These are phyloP conservation scores for Aegilops bicornis DNA, from an alignment of 176 grass and related monocot genomes.

Conservation along the genomic window DNA sequence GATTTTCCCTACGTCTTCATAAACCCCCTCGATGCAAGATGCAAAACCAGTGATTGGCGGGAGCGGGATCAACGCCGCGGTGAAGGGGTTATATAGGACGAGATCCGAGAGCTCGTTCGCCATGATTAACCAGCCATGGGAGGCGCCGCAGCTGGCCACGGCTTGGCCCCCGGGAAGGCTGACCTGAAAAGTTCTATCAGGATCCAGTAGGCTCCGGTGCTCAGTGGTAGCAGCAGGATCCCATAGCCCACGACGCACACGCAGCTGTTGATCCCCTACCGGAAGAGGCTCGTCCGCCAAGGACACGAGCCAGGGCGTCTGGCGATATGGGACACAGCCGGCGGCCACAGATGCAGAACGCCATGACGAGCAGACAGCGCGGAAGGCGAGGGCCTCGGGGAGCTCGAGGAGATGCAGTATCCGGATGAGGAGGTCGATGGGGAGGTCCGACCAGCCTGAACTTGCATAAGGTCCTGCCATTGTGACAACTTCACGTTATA, in stretches of 20 bases:
- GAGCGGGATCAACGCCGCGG: background rate
- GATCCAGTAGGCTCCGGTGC: background rate
- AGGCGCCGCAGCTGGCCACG: background rate
- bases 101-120: background rate
- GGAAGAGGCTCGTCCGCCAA: background rate
- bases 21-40: background rate
- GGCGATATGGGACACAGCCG: background rate
- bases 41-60: background rate
- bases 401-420: background rate
- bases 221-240: background rate
- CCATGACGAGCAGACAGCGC: background rate
- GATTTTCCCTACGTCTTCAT: background rate
- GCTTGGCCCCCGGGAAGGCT: background rate
- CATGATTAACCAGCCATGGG: background rate
- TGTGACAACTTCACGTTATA: background rate
- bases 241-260: background rate
- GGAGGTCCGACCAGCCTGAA: background rate
- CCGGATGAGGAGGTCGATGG: background rate
- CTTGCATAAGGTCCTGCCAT: background rate
- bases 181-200: background rate
- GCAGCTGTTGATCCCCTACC: background rate
- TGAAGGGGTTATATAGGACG: background rate
- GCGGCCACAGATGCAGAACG: background rate
- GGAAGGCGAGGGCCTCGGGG: background rate
- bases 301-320: background rate